Evolutionary conservation across 2,329 filamentous ascomycete genomes (phyloP).

Genomic region (Acarospora socialis): DNA sequence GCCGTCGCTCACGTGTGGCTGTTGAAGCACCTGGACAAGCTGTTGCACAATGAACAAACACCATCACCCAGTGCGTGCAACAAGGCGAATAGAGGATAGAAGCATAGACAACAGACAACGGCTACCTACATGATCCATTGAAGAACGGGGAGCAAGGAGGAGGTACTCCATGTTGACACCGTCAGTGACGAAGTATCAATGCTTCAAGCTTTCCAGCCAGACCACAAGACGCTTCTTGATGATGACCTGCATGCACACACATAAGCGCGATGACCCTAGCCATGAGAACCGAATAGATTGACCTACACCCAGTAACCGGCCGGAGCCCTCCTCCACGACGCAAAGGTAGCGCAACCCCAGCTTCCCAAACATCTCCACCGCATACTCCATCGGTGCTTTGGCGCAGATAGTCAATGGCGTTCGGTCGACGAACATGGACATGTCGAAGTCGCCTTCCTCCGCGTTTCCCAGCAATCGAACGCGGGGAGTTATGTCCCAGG

Average conservation of each 20-base stretch:
- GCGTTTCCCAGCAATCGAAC: conserved; percentile 27
- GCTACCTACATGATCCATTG: no score
- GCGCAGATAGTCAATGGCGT: conserved; percentile 38
- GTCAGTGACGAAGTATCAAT: no score
- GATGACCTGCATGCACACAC: conserved; percentile 24
- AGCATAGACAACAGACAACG: no score
- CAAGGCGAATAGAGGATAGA: no score
- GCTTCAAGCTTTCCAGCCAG: conserved; percentile 33
- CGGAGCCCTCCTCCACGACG: conserved; percentile 38
- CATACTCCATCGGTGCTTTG: conserved; percentile 43
- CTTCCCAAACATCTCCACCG: conserved; percentile 46
- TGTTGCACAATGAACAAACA: no score
- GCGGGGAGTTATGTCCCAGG: conserved; percentile 12
- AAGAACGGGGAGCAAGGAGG: no score
- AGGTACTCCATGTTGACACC: no score
- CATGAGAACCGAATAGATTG: no score
- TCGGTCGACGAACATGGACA: conserved; percentile 38
- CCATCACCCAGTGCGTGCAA: no score
- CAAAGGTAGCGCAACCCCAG: conserved; percentile 41
- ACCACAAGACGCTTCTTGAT: conserved; percentile 45
- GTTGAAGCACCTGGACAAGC: no score
- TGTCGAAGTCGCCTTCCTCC: conserved; percentile 25
- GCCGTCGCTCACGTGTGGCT: no score
- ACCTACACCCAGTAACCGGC: conserved; percentile 32
- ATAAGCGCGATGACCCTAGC: no score